Conservation (phyloP, 176 grass and related monocot genomes). For the Bothriochloa decipiens region DNA sequence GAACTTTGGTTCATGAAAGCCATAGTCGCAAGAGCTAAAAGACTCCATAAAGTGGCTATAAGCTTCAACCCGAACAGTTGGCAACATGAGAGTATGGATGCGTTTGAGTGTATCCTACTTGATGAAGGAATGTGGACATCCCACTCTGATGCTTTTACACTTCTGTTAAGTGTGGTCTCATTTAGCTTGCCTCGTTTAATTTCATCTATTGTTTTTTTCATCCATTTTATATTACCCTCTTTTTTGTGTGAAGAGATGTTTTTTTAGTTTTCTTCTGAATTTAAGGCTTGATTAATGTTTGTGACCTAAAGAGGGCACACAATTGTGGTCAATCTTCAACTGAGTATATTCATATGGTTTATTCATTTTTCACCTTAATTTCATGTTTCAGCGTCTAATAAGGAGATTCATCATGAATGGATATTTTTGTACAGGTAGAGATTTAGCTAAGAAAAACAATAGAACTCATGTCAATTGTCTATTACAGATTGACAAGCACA, state of each 20-base stretch:
- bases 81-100: neutral
- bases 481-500: neutral
- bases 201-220: neutral
- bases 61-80: neutral
- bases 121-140: neutral
- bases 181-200: neutral
- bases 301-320: neutral
- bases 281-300: neutral
- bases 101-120: neutral
- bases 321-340: no score
- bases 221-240: neutral
- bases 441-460: neutral
- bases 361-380: no score
- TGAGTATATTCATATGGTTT: neutral
- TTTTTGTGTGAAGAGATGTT: neutral
- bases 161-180: neutral
- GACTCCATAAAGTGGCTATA: neutral
- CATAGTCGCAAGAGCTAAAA: neutral
- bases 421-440: neutral
- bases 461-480: neutral
- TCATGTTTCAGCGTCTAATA: no score
- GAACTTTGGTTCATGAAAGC: slow-evolving; percentile 6
- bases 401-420: neutral
- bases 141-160: neutral
- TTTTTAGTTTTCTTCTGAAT: neutral